Conservation (phyloP, 2,329 filamentous ascomycete genomes). For the Neopestalotiopsis clavispora region DNA sequence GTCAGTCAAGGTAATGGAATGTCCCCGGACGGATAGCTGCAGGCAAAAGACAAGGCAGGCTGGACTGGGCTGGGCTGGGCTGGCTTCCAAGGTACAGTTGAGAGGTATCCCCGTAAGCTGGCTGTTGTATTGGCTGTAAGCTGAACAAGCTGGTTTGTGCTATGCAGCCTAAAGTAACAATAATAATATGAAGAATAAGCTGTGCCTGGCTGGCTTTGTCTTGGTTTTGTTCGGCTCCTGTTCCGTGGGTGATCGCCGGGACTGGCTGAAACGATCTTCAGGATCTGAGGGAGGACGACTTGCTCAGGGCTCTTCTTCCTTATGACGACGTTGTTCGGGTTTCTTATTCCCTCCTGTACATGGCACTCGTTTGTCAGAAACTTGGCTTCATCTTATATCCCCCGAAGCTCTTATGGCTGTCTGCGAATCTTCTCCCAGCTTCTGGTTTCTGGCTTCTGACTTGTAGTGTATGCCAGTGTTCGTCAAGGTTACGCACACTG, state of each 20-base stretch:
- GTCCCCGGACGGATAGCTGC: background rate
- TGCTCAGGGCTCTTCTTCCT: background rate
- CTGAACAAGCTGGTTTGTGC: background rate
- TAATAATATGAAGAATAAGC: background rate
- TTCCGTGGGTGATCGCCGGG: background rate
- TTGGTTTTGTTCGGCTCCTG: background rate
- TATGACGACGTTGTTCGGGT: background rate
- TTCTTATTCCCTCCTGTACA: background rate
- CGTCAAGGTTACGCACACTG: background rate
- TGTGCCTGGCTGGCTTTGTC: background rate
- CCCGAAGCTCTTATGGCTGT: background rate
- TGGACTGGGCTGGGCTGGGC: background rate
- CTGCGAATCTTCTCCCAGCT: conserved; percentile 6
- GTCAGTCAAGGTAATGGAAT: background rate
- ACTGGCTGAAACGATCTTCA: conserved; percentile 9
- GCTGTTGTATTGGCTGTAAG: background rate
- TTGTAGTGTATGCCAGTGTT: background rate
- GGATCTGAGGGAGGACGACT: background rate
- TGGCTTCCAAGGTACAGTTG: background rate
- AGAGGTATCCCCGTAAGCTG: background rate
- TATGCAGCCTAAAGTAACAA: background rate
- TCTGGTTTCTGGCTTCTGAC: background rate
- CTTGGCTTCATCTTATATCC: background rate
- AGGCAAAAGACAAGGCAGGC: background rate
- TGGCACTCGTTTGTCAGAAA: background rate